Base-by-base conservation (phyloP, 2,329 filamentous ascomycete genomes). In the Apiospora arundinis region DNA sequence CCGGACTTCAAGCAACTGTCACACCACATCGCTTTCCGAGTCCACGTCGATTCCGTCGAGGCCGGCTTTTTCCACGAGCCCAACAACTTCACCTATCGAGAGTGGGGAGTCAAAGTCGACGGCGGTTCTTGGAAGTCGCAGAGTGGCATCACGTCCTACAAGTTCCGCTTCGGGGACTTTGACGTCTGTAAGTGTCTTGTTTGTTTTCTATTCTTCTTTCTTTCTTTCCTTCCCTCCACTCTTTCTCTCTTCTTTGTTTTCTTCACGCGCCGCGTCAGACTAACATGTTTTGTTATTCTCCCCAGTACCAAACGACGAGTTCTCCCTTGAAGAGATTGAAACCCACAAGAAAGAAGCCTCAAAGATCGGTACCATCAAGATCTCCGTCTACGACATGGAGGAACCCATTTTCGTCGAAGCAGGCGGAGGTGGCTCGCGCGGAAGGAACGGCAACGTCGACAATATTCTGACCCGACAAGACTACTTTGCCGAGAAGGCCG, bases 321-420 rank as follows among this genome's bases (percentile, higher is more conserved):
- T 52, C 45, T 40, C 32, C 45, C 18, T 48, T 18, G 45, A 68
- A 21, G 67, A 68, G 18, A 37, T 68, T 21, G 67, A 68, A 32
- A 11, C 52, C 8, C 67, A 68, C 18, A 68, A 68, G 32, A 40
- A 37, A 2, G 32, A 37, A 1, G 67, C 67, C 3, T 37, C 44
- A 1, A n/a, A 32, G 14, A 23, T 68, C 14, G 67, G 67, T 1
- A 68, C 67, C 1, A 68, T 68, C 67, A 68, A 68, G 46, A 32
- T 68, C 2, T 68, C 67, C 11, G 67, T 68, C 32, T 68, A 68
- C 45, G 67, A 68, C 21, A 68, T 68, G 67, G 16, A 68, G 12
- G 45, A 48, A 4, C 21, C 45, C 12, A 52, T 67, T 2, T 67
- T 45, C 21, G 65, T 46, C 23, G 42, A 67, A 16, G 11, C 37